Base-by-base conservation (phyloP, 176 grass and related monocot genomes). In the Saccharum spontaneum region DNA sequence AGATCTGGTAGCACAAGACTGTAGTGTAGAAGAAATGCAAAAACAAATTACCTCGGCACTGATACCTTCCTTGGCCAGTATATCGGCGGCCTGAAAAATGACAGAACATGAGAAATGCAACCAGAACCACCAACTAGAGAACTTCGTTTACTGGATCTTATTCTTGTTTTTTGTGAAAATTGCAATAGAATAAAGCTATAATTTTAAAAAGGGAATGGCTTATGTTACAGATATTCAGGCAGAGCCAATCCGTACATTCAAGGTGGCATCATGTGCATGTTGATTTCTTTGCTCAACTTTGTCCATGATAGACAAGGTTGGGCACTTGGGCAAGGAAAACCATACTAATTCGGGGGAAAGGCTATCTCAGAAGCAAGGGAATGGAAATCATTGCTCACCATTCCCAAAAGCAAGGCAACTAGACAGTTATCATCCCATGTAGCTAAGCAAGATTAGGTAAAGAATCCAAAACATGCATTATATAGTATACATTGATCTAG, bases 41-140 rank as follows among this genome's bases (percentile, higher is more conserved):
- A 41, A 82, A 60, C 49, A 22, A 76, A 87, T 73, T 86, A 99
- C 97, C 97, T 99, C 97, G 11, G 97, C 97, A 86, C 84, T 94
- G 39, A 99, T 99, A 83, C 97, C 94, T 85, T 99, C 94, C 86
- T 96, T 94, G 34, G 97, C 89, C 60, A 99, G 82, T 86, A 97
- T 89, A 69, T 99, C 97, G 1, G 97, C 94, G 36, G 97, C 97
- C 94, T 99, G 88, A 94, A 89, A 75, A 88, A 79, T 69, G 20
- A 79, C 38, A 61, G 16, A 31, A 39, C 30, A 67, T 77, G 20
- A 92, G 82, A 67, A 71, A 77, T 28, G 3, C 52, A 88, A 33
- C 36, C 55, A 84, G 22, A 66, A 78, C 13, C 15, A 73, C 9
- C 23, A 60, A 71, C 37, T 46, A 12, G 8, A 85, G 3, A 81